phyloP scores from a whole-genome alignment of 768 basidiomycete genomes.

The Lyophyllum atratum region DNA sequence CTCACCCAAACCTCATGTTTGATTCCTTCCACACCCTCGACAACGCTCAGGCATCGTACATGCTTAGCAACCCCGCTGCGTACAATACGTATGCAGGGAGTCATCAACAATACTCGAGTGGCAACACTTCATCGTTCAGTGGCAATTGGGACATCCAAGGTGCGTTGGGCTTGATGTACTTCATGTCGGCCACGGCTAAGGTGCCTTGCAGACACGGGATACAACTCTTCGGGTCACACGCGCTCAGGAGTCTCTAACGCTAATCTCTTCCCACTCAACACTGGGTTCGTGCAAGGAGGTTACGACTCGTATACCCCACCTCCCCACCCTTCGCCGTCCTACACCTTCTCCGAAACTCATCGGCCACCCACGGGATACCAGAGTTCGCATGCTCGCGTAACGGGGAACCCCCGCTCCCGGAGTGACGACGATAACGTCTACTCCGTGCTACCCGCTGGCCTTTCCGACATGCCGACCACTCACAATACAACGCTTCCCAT shows the following conservation, averaged over 20 bases:
- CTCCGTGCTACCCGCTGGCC: constrained; percentile 11
- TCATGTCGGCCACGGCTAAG: not conserved
- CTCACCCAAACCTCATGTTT: constrained; percentile 12
- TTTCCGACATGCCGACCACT: constrained; percentile 10
- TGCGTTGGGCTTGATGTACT: not conserved
- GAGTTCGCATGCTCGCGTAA: constrained; percentile 8
- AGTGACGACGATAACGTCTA: constrained; percentile 13
- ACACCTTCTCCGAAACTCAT: constrained; percentile 2
- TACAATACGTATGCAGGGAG: constrained; percentile 17
- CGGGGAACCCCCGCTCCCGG: constrained; percentile 1
- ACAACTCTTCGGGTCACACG: constrained; percentile 4
- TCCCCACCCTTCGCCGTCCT: constrained; percentile 6
- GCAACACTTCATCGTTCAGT: constrained; percentile 4
- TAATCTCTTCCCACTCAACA: not conserved
- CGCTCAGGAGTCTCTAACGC: constrained; percentile 4
- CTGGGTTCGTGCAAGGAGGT: not conserved
- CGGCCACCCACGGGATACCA: constrained; percentile 8
- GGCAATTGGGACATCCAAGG: constrained; percentile 11
- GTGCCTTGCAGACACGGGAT: constrained; percentile 1
- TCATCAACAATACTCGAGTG: constrained; percentile 9
- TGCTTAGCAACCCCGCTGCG: constrained; percentile 3
- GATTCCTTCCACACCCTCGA: constrained; percentile 14
- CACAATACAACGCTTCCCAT: not conserved
- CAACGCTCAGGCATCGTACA: constrained; percentile 14
- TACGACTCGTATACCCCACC: constrained; percentile 7